phyloP scores from a whole-genome alignment of 2,329 filamentous ascomycete genomes.

The Ophiocordyceps camponoti-leonardi region DNA sequence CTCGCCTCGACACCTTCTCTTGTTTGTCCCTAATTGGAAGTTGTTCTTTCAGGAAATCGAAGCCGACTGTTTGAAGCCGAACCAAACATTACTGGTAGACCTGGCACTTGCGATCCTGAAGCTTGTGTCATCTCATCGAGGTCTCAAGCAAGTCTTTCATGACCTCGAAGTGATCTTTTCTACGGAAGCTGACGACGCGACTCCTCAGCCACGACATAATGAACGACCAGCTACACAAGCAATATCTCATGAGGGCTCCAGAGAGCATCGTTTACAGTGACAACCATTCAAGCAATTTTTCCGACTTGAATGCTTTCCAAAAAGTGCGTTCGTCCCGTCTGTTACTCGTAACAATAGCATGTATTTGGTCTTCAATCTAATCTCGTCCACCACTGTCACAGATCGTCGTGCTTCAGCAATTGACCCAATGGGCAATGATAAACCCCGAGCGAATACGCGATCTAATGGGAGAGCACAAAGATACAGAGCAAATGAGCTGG shows the following conservation, averaged over 20 bases:
- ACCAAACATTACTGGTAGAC: constrained; percentile 57
- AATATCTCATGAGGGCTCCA: constrained; percentile 71
- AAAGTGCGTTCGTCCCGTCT: constrained; percentile 35
- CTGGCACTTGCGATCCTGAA: constrained; percentile 81
- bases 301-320: constrained; percentile 64
- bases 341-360: background rate
- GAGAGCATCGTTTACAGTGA: constrained; percentile 69
- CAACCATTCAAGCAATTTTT: constrained; percentile 47
- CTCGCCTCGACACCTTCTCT: too few species aligned
- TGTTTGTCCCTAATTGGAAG: background rate
- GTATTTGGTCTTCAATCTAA: background rate
- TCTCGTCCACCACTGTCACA: constrained; percentile 11
- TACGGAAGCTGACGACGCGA: constrained; percentile 3
- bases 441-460: constrained; percentile 78
- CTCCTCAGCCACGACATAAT: constrained; percentile 59
- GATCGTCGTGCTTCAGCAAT: constrained; percentile 67
- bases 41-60: constrained; percentile 56
- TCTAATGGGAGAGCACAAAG: constrained; percentile 67
- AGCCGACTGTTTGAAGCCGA: constrained; percentile 67
- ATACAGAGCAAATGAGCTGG: constrained; percentile 69
- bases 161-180: background rate
- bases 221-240: constrained; percentile 80
- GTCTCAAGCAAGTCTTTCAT: constrained; percentile 54
- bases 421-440: constrained; percentile 77
- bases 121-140: constrained; percentile 84